These are phyloP conservation scores for Arthrobotrys entomopaga DNA, from an alignment of 2,329 filamentous ascomycete species.

Conservation along the genomic window DNA sequence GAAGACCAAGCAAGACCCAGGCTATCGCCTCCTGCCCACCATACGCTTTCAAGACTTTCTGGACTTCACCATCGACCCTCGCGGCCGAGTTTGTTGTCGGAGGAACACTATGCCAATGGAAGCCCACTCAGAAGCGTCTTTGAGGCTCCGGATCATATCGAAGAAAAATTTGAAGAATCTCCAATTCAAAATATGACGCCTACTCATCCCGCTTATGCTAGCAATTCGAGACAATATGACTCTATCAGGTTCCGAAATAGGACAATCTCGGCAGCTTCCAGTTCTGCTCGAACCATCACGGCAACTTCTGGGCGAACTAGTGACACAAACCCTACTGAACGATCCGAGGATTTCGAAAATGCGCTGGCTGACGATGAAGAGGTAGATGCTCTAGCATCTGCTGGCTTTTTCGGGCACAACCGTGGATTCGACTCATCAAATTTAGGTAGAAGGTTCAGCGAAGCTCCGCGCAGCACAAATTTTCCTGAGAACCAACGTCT, in stretches of 20 bases:
- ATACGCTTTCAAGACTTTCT: conserved; percentile 68
- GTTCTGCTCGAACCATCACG: conserved; percentile 54
- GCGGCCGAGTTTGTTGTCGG: conserved; percentile 78
- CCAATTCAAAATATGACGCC: conserved; percentile 72
- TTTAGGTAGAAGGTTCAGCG: conserved; percentile 62
- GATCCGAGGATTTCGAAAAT: conserved; percentile 58
- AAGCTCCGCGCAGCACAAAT: conserved; percentile 60
- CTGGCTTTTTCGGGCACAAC: conserved; percentile 53
- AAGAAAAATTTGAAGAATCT: conserved; percentile 68
- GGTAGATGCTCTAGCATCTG: conserved; percentile 55
- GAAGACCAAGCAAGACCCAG: conserved; percentile 65
- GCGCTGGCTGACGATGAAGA: conserved; percentile 59
- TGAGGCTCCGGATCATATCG: conserved; percentile 73
- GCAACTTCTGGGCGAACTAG: conserved; percentile 37
- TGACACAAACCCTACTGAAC: conserved; percentile 42
- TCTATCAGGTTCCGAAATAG: conserved; percentile 59
- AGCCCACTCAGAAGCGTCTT: conserved; percentile 66
- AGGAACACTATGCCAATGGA: conserved; percentile 72
- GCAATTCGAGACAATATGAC: conserved; percentile 61
- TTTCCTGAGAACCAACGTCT: conserved; percentile 71
- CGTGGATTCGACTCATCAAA: conserved; percentile 52
- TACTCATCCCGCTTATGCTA: conserved; percentile 67
- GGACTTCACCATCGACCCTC: conserved; percentile 84
- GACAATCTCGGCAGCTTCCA: conserved; percentile 58
- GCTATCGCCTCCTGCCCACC: conserved; percentile 64